These are phyloP conservation scores for Somion occarium DNA, from an alignment of 1,284 basidiomycete genomes.

Conservation along the genomic window DNA sequence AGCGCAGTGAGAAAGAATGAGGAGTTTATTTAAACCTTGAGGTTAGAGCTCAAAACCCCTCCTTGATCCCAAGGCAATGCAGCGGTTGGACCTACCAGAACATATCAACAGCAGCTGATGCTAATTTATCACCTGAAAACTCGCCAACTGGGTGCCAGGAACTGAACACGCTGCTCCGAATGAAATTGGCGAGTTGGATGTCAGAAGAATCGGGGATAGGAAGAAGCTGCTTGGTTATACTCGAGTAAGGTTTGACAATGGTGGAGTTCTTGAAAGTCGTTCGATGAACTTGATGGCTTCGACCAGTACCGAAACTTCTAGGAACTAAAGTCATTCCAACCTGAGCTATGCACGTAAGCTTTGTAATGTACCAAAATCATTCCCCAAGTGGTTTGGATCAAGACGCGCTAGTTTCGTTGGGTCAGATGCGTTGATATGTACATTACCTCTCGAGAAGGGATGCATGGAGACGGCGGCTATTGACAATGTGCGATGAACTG, in stretches of 20 bases:
- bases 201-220: neutral
- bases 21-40: too few species aligned
- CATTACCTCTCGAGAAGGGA: constrained; percentile 6
- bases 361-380: constrained; percentile 33
- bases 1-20: too few species aligned
- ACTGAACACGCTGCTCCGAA: constrained; percentile 2
- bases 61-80: neutral
- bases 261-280: constrained; percentile 5
- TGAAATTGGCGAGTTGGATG: neutral
- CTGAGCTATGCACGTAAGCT: neutral
- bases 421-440: constrained; percentile 3
- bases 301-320: constrained; percentile 38
- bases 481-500: neutral
- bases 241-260: neutral
- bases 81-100: neutral
- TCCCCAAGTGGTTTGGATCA: constrained; percentile 34
- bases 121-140: neutral
- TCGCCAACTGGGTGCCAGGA: constrained; percentile 7
- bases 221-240: neutral
- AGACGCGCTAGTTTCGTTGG: constrained; percentile 30
- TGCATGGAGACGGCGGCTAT: constrained; percentile 4
- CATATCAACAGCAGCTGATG: neutral
- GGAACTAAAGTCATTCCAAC: neutral
- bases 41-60: constrained; percentile 14
- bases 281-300: constrained; percentile 42